These are phyloP conservation scores for Orbilia javanica DNA, from an alignment of 2,329 filamentous ascomycete species.

Conservation along the genomic window DNA sequence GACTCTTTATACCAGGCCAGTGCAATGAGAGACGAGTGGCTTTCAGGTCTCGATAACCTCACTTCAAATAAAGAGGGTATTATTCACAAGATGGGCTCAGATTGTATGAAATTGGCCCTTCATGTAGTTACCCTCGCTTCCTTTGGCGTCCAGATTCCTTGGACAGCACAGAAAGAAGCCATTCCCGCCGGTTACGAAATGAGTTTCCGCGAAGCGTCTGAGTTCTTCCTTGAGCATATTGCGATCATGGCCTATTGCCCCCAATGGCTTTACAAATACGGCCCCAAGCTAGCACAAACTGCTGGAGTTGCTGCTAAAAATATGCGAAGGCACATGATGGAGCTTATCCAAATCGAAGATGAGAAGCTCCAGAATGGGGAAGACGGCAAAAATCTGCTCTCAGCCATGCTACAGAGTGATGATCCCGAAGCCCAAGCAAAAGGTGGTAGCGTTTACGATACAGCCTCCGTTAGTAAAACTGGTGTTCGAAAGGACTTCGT, in stretches of 20 bases:
- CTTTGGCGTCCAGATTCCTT: constrained; percentile 27
- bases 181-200: constrained; percentile 19
- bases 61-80: constrained; percentile 25
- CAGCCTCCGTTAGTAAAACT: constrained; percentile 7
- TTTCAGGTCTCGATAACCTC: constrained; percentile 15
- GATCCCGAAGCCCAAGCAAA: constrained; percentile 23
- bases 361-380: constrained; percentile 31
- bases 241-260: constrained; percentile 23
- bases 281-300: constrained; percentile 17
- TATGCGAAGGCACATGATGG: constrained; percentile 32
- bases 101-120: constrained; percentile 29
- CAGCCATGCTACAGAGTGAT: constrained; percentile 24
- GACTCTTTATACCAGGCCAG: constrained; percentile 28
- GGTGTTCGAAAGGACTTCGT: constrained; percentile 26
- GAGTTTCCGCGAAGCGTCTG: constrained; percentile 25
- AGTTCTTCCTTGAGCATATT: constrained; percentile 30
- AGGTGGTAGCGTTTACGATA: background rate
- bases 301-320: constrained; percentile 20
- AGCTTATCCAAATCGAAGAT: constrained; percentile 19
- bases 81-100: constrained; percentile 27
- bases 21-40: constrained; percentile 27
- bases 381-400: constrained; percentile 24
- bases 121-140: constrained; percentile 32
- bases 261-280: constrained; percentile 35
- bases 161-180: constrained; percentile 18